A percentile compares a stretch with the other conserved stretches of the same genome.
phyloP scores from a whole-genome alignment of 805 yeast species.

The Yamadazyma ubonensis region DNA sequence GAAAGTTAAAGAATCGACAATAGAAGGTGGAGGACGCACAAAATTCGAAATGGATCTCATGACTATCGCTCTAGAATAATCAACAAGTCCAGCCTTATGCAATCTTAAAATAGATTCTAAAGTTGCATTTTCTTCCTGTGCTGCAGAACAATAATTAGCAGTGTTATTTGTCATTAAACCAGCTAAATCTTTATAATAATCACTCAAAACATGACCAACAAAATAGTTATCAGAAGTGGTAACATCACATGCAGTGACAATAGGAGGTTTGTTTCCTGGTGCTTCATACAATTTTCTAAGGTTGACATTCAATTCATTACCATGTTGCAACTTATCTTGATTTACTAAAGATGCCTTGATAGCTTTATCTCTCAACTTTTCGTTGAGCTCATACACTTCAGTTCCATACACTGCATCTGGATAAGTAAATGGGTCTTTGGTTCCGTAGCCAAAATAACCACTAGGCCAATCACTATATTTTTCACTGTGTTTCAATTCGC shows the following conservation, averaged over 20 bases:
- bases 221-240: conserved; percentile 62
- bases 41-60: conserved; percentile 64
- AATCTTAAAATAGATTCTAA: conserved; percentile 58
- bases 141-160: conserved; percentile 58
- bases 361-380: conserved; percentile 57
- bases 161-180: conserved; percentile 55
- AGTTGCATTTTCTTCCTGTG: conserved; percentile 68
- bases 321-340: conserved; percentile 42
- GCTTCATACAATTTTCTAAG: conserved; percentile 48
- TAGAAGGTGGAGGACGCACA: conserved; percentile 49
- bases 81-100: conserved; percentile 53
- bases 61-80: conserved; percentile 55
- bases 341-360: conserved; percentile 44
- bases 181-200: conserved; percentile 50
- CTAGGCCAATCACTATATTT: conserved; percentile 52
- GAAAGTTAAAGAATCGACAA: conserved; percentile 45
- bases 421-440: conserved; percentile 47
- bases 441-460: conserved; percentile 59
- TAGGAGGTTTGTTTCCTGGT: conserved; percentile 13
- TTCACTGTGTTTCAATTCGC: conserved; percentile 29
- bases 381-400: conserved; percentile 64
- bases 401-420: conserved; percentile 61
- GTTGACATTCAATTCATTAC: conserved; percentile 42
- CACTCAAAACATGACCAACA: conserved; percentile 51
- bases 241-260: conserved; percentile 46